Evolutionary conservation across 2,329 filamentous ascomycete species (phyloP), one percentile per base, ranked within the genome.

Genomic region (Ophiostoma montium): DNA sequence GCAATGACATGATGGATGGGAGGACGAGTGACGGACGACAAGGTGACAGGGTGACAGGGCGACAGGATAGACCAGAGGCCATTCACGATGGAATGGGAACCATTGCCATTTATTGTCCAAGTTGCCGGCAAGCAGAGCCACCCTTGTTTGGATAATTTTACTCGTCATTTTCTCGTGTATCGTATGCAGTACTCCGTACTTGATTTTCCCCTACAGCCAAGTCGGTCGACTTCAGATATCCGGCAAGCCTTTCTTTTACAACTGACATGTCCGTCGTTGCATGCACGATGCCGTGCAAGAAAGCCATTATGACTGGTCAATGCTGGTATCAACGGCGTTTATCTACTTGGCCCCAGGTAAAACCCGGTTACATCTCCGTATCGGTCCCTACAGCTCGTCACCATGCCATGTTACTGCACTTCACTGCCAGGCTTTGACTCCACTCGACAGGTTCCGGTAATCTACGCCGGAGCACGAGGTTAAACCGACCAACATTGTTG

Each of bases 381-480:
- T 32, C 10, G 30, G 8, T 15, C 11, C 27, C 39, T 21, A 27
- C 8, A 27, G 23, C 23, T 27, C 23, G n/a, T n/a, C n/a, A n/a
- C n/a, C n/a, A n/a, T n/a, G n/a, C n/a, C n/a, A n/a, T n/a, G n/a
- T n/a, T n/a, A n/a, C n/a, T n/a, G n/a, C n/a, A n/a, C n/a, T n/a
- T 39, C 18, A 16, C n/a, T 23, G 30, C 5, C 21, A 5, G 31
- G 23, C 15, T 11, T 45, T 33, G 44, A 6, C 33, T 46, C 41
- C 38, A 44, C 35, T 43, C 32, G 9, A 15, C 47, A 27, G 16
- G 46, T 23, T 47, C 10, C n/a, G 43, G 50, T 18, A 49, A 38
- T 50, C n/a, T 38, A 23, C 30, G 45, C 52, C 50, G 50, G 15
- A 35, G 27, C 50, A 52, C 50, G 50, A 43, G 50, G 50, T 38